Evolutionary conservation across 768 basidiomycete species (phyloP).

Genomic region (Lactifluus subvellereus): DNA sequence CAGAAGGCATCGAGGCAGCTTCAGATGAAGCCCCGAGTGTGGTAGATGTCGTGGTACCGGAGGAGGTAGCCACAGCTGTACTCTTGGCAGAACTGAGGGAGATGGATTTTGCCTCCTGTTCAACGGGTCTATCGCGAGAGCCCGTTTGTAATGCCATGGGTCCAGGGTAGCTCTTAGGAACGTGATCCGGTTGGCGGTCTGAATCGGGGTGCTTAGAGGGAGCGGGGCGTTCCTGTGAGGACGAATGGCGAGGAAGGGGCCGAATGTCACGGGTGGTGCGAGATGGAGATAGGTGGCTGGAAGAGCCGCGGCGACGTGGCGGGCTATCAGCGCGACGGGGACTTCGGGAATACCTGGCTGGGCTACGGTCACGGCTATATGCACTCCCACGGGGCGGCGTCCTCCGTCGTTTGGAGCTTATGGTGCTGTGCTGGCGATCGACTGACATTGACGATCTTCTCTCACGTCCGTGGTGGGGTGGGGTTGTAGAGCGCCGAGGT

Average conservation of each 20-base stretch:
- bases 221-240: neutral
- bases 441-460: slow-evolving; percentile 1
- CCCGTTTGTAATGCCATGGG: neutral
- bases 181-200: neutral
- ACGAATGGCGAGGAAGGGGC: neutral
- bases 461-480: neutral
- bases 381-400: slow-evolving; percentile 10
- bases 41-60: neutral
- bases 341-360: slow-evolving; percentile 2
- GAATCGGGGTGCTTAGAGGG: neutral
- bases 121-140: neutral
- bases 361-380: neutral
- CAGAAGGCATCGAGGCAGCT: neutral
- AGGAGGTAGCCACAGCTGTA: neutral
- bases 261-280: neutral
- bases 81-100: neutral
- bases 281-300: neutral
- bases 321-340: slow-evolving; percentile 9
- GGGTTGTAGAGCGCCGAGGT: neutral
- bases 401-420: neutral
- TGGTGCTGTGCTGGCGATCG: neutral
- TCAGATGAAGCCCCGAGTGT: neutral
- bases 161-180: neutral
- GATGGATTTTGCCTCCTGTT: neutral
- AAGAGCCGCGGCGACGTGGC: neutral